Base-by-base conservation (phyloP, 108 stramenopile species). In the Schizochytrium sp. region DNA sequence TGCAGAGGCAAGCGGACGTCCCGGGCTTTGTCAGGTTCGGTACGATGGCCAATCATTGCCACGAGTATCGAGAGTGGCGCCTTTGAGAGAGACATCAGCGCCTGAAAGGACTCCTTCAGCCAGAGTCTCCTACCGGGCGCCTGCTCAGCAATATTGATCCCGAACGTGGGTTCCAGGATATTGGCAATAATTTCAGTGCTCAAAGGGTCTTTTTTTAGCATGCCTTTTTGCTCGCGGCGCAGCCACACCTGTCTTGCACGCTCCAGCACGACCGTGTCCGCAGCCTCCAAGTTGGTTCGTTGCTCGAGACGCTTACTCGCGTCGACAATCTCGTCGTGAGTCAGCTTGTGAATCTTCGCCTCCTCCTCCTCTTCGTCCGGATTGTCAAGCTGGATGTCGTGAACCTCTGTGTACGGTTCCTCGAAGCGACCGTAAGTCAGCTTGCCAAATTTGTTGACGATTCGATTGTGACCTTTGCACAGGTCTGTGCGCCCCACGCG, bases 401-500 rank as follows among this genome's bases (percentile, higher is more conserved):
- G 76, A 1, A 53, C 51, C 51, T 83, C 76, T 16, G 14, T 12
- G 23, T 83, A 83, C 51, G 45, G 48, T 45, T 83, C 76, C 2
- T 83, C 76, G 76, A 21, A 83, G n/a, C n/a, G 19, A 23, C 76
- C 76, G 76, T 83, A 83, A 19, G 76, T 47, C 48, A 83, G 76
- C 51, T 83, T 83, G 45, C 76, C 76, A 34, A 83, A 83, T 47
- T 28, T 47, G 23, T 0, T 23, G 6, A 83, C 10, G 51, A 53
- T 53, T 6, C 51, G 76, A 4, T 83, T 83, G 76, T 83, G 76
- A 0, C 51, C 51, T 12, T 47, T 83, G 76, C 76, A 83, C 19
- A 83, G 51, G 45, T 83, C 76, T 12, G 76, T 53, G 45, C 25
- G 12, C 14, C 76, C 76, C 48, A 83, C 76, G 0, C 76, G 45